Base-by-base conservation (phyloP, 768 basidiomycete genomes). In the Pleurotus tuoliensis region DNA sequence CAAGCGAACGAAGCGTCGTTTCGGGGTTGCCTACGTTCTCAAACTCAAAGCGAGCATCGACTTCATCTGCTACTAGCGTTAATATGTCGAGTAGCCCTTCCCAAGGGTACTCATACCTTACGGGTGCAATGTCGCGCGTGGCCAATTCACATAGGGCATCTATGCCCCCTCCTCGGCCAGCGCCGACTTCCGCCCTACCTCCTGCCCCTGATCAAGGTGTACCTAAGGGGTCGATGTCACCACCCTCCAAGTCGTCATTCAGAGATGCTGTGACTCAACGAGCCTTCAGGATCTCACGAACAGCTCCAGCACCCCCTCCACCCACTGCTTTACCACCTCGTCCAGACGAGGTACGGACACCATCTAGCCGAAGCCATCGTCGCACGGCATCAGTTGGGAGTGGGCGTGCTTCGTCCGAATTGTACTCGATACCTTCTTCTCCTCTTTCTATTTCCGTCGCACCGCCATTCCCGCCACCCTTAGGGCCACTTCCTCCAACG, bases 131-230 rank as follows among this genome's bases (percentile, higher is more conserved):
- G 27, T 53, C 60, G 38, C 61, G 40, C 59, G 34, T 43, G 61
- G 66, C 47, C 67, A 64, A 74, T 4, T 61, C 75, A 27, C 78
- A 85, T 62, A 76, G 89, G 40, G 64, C 73, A 16, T 89, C 87
- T 3, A 79, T 88, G 67, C 88, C 81, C 3, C 83, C 89, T 3
- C 90, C 89, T 15, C 83, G 87, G 12, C 90, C 90, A 27, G 81
- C 86, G 3, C 88, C 90, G 0, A 86, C 79, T 24, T 78, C 79
- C 48, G 56, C 54, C 4, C 53, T 59, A 7, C 57, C 63, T 4
- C 49, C 60, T 13, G 27, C 58, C 15, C 59, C 58, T 3, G 46
- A 61, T 30, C 58, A 62, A 24, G 60, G 56, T 24, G 24, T 43
- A 34, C 15, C 43, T 44, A 45, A 30, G 38, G 7, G 45, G 41